Percentiles rank a stretch among this genome's conserved stretches.
Conservation (phyloP, 495 filamentous ascomycete species). For the Trichocladium antarcticum region DNA sequence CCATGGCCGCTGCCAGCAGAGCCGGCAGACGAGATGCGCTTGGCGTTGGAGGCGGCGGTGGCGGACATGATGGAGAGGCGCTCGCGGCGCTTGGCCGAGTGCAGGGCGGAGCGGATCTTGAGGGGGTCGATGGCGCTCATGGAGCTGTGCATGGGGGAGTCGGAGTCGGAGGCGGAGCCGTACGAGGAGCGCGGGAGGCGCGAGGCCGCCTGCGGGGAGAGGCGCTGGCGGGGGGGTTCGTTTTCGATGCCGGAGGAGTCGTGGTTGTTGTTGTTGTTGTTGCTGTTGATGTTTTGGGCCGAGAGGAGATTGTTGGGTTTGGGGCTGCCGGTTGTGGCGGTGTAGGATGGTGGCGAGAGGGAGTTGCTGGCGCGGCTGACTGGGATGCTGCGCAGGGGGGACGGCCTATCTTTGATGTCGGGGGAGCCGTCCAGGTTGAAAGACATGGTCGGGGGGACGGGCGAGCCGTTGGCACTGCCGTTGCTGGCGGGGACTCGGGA, state of each 20-base stretch:
- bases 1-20: constrained; percentile 9
- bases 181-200: constrained; percentile 7
- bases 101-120: constrained; percentile 37
- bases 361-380: constrained; percentile 33
- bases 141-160: constrained; percentile 22
- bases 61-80: constrained; percentile 28
- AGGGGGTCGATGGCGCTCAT: constrained; percentile 32
- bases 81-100: constrained; percentile 35
- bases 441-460: constrained; percentile 51
- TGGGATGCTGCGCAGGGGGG: constrained; percentile 34
- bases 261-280: constrained; percentile 8
- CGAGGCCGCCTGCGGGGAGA: constrained; percentile 5
- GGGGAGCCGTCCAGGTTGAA: constrained; percentile 54
- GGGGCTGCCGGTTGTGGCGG: constrained; percentile 14
- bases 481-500: constrained; percentile 13
- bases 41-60: constrained; percentile 16
- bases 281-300: constrained; percentile 32
- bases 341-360: constrained; percentile 24
- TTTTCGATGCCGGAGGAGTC: constrained; percentile 27
- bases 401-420: constrained; percentile 54
- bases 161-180: constrained; percentile 25
- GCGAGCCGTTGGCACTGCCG: constrained; percentile 44
- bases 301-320: constrained; percentile 13
- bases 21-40: constrained; percentile 30
- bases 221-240: constrained; percentile 7